These are phyloP conservation scores for Fragilaria crotonensis DNA, from an alignment of 108 stramenopile species.

Conservation along the genomic window DNA sequence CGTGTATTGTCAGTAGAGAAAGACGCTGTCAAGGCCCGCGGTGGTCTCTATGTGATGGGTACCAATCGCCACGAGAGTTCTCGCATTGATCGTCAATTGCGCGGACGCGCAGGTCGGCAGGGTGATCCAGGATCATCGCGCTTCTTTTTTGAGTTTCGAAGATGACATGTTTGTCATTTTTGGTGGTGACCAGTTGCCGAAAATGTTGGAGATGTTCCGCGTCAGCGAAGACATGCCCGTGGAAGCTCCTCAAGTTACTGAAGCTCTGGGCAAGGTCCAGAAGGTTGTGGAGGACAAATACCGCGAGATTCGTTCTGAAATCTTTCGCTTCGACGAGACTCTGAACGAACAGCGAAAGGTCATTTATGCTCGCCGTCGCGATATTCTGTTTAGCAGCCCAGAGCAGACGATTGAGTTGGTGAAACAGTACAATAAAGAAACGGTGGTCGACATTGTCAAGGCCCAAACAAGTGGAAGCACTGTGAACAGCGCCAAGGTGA, in stretches of 20 bases:
- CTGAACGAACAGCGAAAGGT: slow-evolving; percentile 70
- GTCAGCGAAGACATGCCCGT: slow-evolving; percentile 89
- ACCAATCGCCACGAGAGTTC: slow-evolving; percentile 91
- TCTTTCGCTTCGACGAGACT: slow-evolving; percentile 80
- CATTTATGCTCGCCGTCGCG: slow-evolving; percentile 60
- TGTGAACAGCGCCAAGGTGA: slow-evolving; percentile 63
- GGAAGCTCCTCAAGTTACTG: slow-evolving; percentile 79
- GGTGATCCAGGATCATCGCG: slow-evolving; percentile 92
- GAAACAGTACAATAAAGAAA: slow-evolving; percentile 55
- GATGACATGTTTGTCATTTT: slow-evolving; percentile 96
- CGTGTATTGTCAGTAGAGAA: slow-evolving; percentile 71
- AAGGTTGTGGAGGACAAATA: slow-evolving; percentile 82
- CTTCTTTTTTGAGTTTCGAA: slow-evolving; percentile 91
- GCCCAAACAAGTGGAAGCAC: slow-evolving; percentile 51
- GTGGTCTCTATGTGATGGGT: slow-evolving; percentile 95
- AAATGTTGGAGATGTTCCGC: slow-evolving; percentile 81
- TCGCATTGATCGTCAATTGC: slow-evolving; percentile 89
- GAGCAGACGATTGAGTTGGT: slow-evolving; percentile 52
- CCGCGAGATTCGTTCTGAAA: slow-evolving; percentile 73
- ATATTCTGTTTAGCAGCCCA: slow-evolving; percentile 46
- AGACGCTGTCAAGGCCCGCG: slow-evolving; percentile 64
- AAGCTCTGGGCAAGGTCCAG: slow-evolving; percentile 81
- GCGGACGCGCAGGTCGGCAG: slow-evolving; percentile 93
- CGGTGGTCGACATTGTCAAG: slow-evolving; percentile 69
- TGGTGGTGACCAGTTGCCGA: slow-evolving; percentile 73